Evolutionary conservation across 2,329 filamentous ascomycete genomes (phyloP).

Genomic region (Ascochyta lentis): DNA sequence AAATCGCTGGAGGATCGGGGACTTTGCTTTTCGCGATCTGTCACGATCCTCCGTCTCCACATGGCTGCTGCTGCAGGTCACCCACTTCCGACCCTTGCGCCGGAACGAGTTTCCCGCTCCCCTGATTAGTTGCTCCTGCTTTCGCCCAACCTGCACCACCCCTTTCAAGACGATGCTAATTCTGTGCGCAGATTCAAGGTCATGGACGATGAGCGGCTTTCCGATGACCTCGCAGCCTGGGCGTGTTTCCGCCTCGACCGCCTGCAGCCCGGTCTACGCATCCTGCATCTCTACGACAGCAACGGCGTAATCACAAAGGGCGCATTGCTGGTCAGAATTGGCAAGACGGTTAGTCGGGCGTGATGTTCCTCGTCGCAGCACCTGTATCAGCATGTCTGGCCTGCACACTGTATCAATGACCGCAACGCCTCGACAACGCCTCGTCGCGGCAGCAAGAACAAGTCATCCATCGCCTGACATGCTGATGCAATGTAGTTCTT

Average conservation of each 20-base stretch:
- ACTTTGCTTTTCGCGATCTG: constrained; percentile 11
- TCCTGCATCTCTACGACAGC: constrained; percentile 76
- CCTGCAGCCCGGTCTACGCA: constrained; percentile 74
- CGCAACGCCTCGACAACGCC: background rate
- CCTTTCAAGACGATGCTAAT: background rate
- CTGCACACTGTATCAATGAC: background rate
- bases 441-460: too few species aligned
- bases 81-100: constrained; percentile 2
- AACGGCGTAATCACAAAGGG: constrained; percentile 71
- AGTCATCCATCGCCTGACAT: background rate
- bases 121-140: background rate
- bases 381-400: background rate
- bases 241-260: constrained; percentile 86
- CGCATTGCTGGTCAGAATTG: constrained; percentile 75
- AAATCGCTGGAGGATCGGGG: background rate
- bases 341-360: constrained; percentile 58
- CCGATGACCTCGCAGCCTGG: constrained; percentile 83
- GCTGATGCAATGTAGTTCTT: constrained; percentile 22
- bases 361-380: constrained; percentile 7
- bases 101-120: background rate
- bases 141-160: background rate
- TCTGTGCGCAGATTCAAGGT: constrained; percentile 71
- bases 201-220: constrained; percentile 81
- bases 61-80: background rate
- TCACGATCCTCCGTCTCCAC: constrained; percentile 7